A percentile compares a stretch with the other conserved stretches of the same genome.
These are phyloP conservation scores for Coemansia sp. DNA, from an alignment of 192 early-diverging fungal species.

Conservation along the genomic window DNA sequence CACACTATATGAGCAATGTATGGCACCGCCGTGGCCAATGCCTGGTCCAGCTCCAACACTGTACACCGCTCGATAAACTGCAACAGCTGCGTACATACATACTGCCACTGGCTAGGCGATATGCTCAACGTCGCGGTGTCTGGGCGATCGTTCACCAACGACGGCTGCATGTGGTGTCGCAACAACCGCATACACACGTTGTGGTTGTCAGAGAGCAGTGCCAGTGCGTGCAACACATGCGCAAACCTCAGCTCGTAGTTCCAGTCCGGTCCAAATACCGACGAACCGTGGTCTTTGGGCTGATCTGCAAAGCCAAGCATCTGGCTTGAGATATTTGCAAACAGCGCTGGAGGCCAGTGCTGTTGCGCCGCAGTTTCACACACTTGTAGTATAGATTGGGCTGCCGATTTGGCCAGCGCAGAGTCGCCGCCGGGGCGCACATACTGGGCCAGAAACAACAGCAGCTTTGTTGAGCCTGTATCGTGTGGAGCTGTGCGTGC, in stretches of 20 bases:
- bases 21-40: conserved; percentile 17
- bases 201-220: conserved; percentile 10
- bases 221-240: conserved; percentile 25
- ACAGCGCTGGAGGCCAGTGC: conserved; percentile 25
- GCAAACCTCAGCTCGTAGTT: conserved; percentile 28
- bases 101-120: conserved; percentile 32
- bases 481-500: conserved; percentile 7
- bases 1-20: conserved; percentile 32
- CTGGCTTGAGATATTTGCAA: conserved; percentile 3
- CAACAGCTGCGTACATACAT: conserved; percentile 20
- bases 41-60: conserved; percentile 11
- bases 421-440: conserved; percentile 9
- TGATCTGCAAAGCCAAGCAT: conserved; percentile 9
- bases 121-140: conserved; percentile 7
- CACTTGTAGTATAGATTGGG: conserved; percentile 16
- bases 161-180: conserved; percentile 3
- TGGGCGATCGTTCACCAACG: too few relatives aligned
- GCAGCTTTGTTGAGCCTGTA: conserved; percentile 17
- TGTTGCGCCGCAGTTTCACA: conserved; percentile 28
- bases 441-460: conserved; percentile 31
- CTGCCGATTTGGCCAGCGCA: background rate
- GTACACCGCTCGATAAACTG: conserved; percentile 19
- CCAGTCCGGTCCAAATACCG: conserved; percentile 26
- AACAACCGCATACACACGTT: conserved; percentile 12
- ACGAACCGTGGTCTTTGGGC: background rate